Evolutionary conservation across 2,329 filamentous ascomycete genomes (phyloP).

Genomic region (Claviceps monticola): DNA sequence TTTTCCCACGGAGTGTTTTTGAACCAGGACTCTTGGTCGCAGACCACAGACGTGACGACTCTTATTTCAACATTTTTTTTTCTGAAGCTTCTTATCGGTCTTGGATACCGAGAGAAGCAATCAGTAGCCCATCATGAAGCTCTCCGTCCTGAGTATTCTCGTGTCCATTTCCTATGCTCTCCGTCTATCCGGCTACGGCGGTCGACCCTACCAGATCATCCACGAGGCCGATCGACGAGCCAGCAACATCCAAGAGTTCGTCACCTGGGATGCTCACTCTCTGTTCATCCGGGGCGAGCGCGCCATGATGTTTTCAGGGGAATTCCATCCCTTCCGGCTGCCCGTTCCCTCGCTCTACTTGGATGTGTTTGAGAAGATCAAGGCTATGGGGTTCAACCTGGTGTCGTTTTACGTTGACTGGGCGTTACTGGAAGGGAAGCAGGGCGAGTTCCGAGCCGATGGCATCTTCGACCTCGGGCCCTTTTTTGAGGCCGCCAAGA

Average conservation of each 20-base stretch:
- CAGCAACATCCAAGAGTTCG: constrained; percentile 20
- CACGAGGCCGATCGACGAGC: constrained; percentile 11
- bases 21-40: not conserved
- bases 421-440: constrained; percentile 63
- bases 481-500: constrained; percentile 61
- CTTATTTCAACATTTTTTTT: no score
- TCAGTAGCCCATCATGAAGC: constrained; percentile 11
- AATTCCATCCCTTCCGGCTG: constrained; percentile 54
- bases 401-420: constrained; percentile 72
- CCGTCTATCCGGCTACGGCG: constrained; percentile 4
- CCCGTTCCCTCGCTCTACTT: constrained; percentile 39
- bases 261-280: constrained; percentile 62
- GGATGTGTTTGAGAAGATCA: constrained; percentile 73
- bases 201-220: constrained; percentile 11
- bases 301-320: constrained; percentile 57
- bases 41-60: not conserved
- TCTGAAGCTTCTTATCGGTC: not conserved
- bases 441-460: constrained; percentile 53
- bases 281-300: constrained; percentile 57
- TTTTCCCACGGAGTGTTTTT: not conserved
- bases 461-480: constrained; percentile 60
- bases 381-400: constrained; percentile 63
- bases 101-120: not conserved
- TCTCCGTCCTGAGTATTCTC: constrained; percentile 3
- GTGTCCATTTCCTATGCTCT: constrained; percentile 4